Evolutionary conservation across 805 yeast genomes (phyloP).

Genomic region (Cyberlindnera nakhonratchasimensis): DNA sequence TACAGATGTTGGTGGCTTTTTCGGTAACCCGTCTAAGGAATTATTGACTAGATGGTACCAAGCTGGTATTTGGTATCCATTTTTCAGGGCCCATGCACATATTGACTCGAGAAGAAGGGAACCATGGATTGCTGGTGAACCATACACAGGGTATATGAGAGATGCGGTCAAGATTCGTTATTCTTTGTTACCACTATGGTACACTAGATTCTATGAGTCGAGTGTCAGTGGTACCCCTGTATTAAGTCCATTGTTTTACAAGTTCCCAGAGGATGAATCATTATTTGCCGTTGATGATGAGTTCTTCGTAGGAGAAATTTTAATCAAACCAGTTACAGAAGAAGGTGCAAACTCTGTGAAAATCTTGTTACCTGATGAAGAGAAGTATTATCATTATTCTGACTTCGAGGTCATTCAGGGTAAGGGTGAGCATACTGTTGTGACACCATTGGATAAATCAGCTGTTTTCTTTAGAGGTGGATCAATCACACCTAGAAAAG

Average conservation of each 20-base stretch:
- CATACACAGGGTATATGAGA: conserved; percentile 60
- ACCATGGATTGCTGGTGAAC: conserved; percentile 84
- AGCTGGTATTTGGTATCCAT: conserved; percentile 93
- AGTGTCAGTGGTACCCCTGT: conserved; percentile 65
- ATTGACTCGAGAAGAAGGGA: conserved; percentile 90
- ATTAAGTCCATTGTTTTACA: conserved; percentile 63
- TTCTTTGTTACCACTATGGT: conserved; percentile 69
- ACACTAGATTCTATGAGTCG: conserved; percentile 72
- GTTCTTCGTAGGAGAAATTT: conserved; percentile 75
- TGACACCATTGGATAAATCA: conserved; percentile 52
- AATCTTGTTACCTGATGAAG: conserved; percentile 40
- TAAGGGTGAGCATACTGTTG: conserved; percentile 37
- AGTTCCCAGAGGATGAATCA: conserved; percentile 42
- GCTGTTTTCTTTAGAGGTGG: conserved; percentile 85
- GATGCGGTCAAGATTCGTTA: conserved; percentile 75
- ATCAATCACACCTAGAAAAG: conserved; percentile 60
- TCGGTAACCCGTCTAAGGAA: conserved; percentile 83
- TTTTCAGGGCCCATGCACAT: conserved; percentile 95
- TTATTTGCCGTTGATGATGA: conserved; percentile 72
- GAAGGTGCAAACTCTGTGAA: conserved; percentile 41
- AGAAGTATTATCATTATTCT: conserved; percentile 53
- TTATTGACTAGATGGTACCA: conserved; percentile 92
- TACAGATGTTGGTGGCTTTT: conserved; percentile 96
- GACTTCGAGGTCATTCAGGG: conserved; percentile 34
- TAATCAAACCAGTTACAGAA: conserved; percentile 77